These are phyloP conservation scores for Aureobasidium sp. DNA, from an alignment of 2,329 filamentous ascomycete species.

Conservation along the genomic window DNA sequence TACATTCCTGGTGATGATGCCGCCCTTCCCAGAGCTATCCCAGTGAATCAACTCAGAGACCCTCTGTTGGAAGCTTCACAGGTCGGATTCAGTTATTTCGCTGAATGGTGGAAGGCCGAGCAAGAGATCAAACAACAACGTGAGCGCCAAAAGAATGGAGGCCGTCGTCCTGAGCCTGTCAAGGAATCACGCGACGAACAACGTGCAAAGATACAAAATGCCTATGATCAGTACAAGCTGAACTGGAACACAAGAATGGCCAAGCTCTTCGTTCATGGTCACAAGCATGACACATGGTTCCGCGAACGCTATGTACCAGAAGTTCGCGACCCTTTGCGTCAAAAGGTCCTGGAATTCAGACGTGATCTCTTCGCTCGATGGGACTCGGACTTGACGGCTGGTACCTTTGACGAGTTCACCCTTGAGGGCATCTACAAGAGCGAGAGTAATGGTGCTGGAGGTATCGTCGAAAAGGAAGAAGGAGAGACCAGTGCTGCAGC, in stretches of 20 bases:
- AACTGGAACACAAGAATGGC: slow-evolving; percentile 56
- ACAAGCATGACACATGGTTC: slow-evolving; percentile 98
- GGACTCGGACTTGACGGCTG: slow-evolving; percentile 78
- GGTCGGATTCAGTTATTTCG: slow-evolving; percentile 78
- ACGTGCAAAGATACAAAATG: slow-evolving; percentile 66
- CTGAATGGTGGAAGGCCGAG: slow-evolving; percentile 79
- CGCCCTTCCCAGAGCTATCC: slow-evolving; percentile 32
- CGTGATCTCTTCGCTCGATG: slow-evolving; percentile 74
- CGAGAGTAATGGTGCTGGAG: slow-evolving; percentile 80
- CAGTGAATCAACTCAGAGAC: slow-evolving; percentile 62
- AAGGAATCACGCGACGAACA: slow-evolving; percentile 71
- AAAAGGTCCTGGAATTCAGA: slow-evolving; percentile 72
- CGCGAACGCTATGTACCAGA: slow-evolving; percentile 87
- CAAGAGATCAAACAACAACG: slow-evolving; percentile 77
- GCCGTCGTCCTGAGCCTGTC: slow-evolving; percentile 59
- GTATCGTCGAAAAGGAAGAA: slow-evolving; percentile 86
- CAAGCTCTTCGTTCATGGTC: slow-evolving; percentile 78
- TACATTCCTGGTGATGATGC: slow-evolving; percentile 71
- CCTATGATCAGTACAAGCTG: slow-evolving; percentile 57
- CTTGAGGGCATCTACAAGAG: slow-evolving; percentile 90
- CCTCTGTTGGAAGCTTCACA: slow-evolving; percentile 68
- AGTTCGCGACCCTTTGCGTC: slow-evolving; percentile 65
- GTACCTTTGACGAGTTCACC: slow-evolving; percentile 88
- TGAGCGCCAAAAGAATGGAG: slow-evolving; percentile 62
- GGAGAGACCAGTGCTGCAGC: slow-evolving; percentile 87